Percentiles rank a stretch among this genome's conserved stretches.
Conservation (phyloP, 2,329 filamentous ascomycete species). For the Sphaerulina vaccinii region DNA sequence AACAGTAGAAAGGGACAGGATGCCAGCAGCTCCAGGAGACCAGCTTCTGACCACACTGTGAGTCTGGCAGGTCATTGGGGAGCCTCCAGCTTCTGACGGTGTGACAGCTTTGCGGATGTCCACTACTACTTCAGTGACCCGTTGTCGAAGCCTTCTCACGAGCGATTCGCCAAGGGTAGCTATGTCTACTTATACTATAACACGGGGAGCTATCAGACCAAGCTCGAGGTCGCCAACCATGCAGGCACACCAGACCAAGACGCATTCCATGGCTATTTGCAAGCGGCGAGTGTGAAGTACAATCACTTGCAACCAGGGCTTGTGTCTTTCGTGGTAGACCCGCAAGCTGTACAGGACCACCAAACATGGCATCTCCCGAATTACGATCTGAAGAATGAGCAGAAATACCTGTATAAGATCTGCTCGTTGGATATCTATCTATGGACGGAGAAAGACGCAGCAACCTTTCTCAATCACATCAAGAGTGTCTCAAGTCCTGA, state of each 20-base stretch:
- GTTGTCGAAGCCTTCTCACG: constrained; percentile 66
- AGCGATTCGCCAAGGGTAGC: constrained; percentile 76
- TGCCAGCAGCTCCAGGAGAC: constrained; percentile 51
- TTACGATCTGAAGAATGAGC: constrained; percentile 69
- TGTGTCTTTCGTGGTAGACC: constrained; percentile 65
- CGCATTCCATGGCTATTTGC: constrained; percentile 69
- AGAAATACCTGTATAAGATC: constrained; percentile 75
- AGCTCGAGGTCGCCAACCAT: constrained; percentile 74
- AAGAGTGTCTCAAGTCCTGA: constrained; percentile 61
- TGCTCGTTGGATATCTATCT: constrained; percentile 77
- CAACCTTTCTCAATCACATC: constrained; percentile 67
- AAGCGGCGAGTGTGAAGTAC: constrained; percentile 60
- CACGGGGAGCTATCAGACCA: constrained; percentile 63
- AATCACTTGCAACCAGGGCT: constrained; percentile 72
- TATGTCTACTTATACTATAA: constrained; percentile 81
- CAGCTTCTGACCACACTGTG: constrained; percentile 50
- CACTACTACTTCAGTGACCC: constrained; percentile 77
- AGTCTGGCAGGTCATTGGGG: too few species aligned
- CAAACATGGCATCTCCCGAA: constrained; percentile 72
- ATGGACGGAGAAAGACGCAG: constrained; percentile 71
- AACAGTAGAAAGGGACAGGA: too few species aligned
- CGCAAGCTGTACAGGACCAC: constrained; percentile 44
- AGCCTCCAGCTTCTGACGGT: background rate
- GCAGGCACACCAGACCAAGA: constrained; percentile 74
- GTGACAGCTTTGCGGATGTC: constrained; percentile 69